These are phyloP conservation scores for Ogataea philodendri DNA, from an alignment of 805 yeast species.

Conservation along the genomic window DNA sequence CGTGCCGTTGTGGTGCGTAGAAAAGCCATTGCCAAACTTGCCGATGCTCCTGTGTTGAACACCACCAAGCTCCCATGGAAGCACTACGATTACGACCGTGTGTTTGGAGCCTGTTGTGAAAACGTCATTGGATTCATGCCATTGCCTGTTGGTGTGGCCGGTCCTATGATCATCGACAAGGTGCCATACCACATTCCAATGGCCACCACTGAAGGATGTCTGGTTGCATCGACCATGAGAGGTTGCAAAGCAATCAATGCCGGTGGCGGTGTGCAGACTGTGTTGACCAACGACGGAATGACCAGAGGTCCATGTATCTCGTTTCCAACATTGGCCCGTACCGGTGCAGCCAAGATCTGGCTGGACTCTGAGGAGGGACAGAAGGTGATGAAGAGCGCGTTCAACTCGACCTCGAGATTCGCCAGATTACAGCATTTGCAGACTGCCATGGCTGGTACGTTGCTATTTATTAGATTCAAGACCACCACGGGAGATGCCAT, in stretches of 20 bases:
- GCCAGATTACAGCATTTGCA: conserved; percentile 90
- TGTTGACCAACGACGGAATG: conserved; percentile 95
- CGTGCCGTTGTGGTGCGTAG: conserved; percentile 95
- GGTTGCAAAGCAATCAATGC: conserved; percentile 98
- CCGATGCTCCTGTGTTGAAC: conserved; percentile 78
- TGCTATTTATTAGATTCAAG: conserved; percentile 85
- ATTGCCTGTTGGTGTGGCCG: conserved; percentile 95
- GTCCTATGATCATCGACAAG: conserved; percentile 91
- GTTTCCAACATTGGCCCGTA: conserved; percentile 76
- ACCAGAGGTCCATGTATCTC: conserved; percentile 98
- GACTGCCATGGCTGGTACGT: conserved; percentile 92
- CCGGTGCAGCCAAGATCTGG: conserved; percentile 96
- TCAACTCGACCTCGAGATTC: conserved; percentile 95
- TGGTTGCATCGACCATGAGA: conserved; percentile 97
- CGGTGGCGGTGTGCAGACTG: conserved; percentile 95
- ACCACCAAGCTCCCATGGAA: conserved; percentile 72
- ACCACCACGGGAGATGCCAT: conserved; percentile 99
- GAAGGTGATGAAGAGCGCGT: conserved; percentile 74
- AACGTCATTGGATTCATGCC: conserved; percentile 97
- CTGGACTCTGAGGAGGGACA: conserved; percentile 95
- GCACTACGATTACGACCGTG: conserved; percentile 89
- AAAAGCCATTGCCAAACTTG: conserved; percentile 79
- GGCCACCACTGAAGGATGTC: conserved; percentile 99
- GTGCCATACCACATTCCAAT: conserved; percentile 88
- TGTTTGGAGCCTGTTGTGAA: conserved; percentile 98